Percentiles rank a stretch among this genome's conserved stretches.
Conservation (phyloP, 331 rosid species). For the Quercus tomentella region DNA sequence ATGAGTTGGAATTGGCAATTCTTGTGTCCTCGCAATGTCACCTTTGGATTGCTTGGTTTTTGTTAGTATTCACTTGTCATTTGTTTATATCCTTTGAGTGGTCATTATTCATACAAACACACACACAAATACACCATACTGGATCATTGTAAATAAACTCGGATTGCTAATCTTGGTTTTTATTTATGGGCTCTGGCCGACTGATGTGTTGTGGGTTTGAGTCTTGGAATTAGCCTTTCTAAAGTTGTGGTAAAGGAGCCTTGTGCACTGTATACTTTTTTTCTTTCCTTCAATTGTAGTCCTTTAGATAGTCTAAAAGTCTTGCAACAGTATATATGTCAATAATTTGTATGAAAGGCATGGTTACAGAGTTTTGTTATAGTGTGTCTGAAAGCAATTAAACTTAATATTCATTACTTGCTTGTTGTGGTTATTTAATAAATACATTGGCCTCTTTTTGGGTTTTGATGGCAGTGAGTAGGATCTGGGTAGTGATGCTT, state of each 20-base stretch:
- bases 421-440: background rate
- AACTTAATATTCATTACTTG: background rate
- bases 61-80: no score
- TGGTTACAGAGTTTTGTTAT: background rate
- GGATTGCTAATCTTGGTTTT: no score
- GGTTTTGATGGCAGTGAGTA: conserved; percentile 38
- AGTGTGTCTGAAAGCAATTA: background rate
- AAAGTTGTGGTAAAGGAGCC: no score
- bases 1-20: background rate
- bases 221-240: no score
- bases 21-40: background rate
- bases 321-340: background rate
- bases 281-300: background rate
- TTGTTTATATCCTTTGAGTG: no score
- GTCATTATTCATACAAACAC: no score
- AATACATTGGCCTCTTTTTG: conserved; percentile 9
- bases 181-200: no score
- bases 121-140: no score
- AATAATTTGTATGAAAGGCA: background rate
- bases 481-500: conserved; percentile 27
- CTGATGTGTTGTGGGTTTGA: no score
- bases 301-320: background rate
- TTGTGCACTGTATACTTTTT: no score
- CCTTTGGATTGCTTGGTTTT: background rate
- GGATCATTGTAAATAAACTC: no score